Evolutionary conservation across 345 rosid species (phyloP).

Genomic region (Euclidium syriacum): DNA sequence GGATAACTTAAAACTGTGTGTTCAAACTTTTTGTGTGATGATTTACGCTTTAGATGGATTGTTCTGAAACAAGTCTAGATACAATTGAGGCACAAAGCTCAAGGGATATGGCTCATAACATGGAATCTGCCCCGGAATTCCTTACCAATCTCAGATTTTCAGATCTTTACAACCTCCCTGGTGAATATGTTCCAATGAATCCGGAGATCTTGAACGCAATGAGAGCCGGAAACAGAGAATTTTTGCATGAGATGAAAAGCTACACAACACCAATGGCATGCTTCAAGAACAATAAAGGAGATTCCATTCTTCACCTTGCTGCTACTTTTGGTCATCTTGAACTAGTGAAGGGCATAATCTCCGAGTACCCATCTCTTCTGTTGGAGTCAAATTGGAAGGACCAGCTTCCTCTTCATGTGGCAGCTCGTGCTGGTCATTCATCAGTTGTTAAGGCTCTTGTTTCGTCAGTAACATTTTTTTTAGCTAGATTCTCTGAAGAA

Average conservation of each 20-base stretch:
- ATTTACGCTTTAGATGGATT: conserved; percentile 2
- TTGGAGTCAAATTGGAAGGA: not conserved
- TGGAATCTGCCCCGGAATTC: not conserved
- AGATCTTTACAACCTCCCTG: not conserved
- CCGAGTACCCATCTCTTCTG: not conserved
- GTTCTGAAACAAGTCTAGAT: not conserved
- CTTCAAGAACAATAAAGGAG: not conserved
- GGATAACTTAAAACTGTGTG: too few species aligned
- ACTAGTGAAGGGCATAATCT: not conserved
- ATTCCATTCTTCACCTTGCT: conserved; percentile 12
- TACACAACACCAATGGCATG: not conserved
- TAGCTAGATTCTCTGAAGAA: not conserved
- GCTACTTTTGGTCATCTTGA: not conserved
- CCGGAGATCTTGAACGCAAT: not conserved
- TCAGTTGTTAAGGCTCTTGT: not conserved
- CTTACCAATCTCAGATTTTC: not conserved
- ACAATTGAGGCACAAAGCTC: not conserved
- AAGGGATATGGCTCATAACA: not conserved
- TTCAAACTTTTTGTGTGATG: not conserved
- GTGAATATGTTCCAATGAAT: not conserved
- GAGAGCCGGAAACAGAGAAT: not conserved
- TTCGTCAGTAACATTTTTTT: not conserved
- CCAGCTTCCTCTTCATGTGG: conserved; percentile 16
- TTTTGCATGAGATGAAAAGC: not conserved
- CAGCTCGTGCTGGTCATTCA: not conserved